These are phyloP conservation scores for Ganoderma lingzhi DNA, from an alignment of 1,284 basidiomycete genomes.

Conservation along the genomic window DNA sequence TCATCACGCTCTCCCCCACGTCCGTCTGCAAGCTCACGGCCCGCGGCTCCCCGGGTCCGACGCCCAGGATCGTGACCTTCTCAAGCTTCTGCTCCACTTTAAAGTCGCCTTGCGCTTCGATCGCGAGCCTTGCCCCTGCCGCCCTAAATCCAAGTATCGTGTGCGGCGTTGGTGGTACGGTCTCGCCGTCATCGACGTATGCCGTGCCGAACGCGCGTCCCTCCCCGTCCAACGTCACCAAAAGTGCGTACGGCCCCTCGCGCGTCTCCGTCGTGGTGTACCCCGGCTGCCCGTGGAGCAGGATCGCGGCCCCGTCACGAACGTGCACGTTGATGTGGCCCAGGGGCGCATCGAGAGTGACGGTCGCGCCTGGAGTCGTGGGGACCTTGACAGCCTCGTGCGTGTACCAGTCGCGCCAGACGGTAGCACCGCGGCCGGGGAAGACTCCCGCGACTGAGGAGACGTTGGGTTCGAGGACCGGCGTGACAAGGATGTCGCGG, in stretches of 20 bases:
- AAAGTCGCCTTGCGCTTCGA: slow-evolving; percentile 47
- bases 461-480: slow-evolving; percentile 70
- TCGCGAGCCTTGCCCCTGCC: slow-evolving; percentile 41
- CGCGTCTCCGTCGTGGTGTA: slow-evolving; percentile 69
- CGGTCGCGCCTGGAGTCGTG: slow-evolving; percentile 42
- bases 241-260: slow-evolving; percentile 59
- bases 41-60: slow-evolving; percentile 38
- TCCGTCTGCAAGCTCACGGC: neutral
- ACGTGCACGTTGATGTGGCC: slow-evolving; percentile 78
- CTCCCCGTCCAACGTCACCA: slow-evolving; percentile 57
- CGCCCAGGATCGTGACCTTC: slow-evolving; percentile 46
- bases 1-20: neutral
- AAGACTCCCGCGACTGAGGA: slow-evolving; percentile 63
- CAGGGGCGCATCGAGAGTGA: slow-evolving; percentile 65
- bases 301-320: slow-evolving; percentile 63
- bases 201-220: slow-evolving; percentile 61
- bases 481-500: slow-evolving; percentile 74
- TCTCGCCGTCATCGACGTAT: slow-evolving; percentile 73
- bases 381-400: slow-evolving; percentile 58
- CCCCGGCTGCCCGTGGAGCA: slow-evolving; percentile 61
- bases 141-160: slow-evolving; percentile 53
- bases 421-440: slow-evolving; percentile 64
- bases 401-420: slow-evolving; percentile 84
- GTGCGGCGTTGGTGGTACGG: slow-evolving; percentile 58
- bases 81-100: slow-evolving; percentile 41